A percentile compares a stretch with the other conserved stretches of the same genome.
Conservation (phyloP, 2,329 filamentous ascomycete species). For the Bipolaris sorokiniana region DNA sequence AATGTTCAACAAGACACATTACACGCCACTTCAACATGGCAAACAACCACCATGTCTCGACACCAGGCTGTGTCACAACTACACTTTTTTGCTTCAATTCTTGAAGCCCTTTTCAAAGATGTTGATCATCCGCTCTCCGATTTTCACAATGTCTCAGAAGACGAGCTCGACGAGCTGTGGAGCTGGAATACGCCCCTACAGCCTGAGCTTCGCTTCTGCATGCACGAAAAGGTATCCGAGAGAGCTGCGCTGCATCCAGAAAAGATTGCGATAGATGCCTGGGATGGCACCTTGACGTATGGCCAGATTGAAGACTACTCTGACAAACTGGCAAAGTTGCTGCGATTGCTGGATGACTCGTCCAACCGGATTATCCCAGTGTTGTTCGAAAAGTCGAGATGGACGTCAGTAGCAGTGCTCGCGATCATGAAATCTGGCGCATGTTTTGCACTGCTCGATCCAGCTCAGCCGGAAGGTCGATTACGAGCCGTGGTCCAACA, state of each 20-base stretch:
- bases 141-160: slow-evolving; percentile 31
- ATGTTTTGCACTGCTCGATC: slow-evolving; percentile 46
- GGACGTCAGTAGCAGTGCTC: slow-evolving; percentile 49
- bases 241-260: slow-evolving; percentile 44
- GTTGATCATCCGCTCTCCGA: slow-evolving; percentile 20
- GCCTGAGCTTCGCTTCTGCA: slow-evolving; percentile 53
- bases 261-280: slow-evolving; percentile 48
- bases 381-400: slow-evolving; percentile 50
- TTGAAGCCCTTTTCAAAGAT: slow-evolving; percentile 46
- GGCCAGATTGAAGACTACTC: slow-evolving; percentile 45
- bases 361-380: slow-evolving; percentile 45
- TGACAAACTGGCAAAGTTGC: slow-evolving; percentile 36
- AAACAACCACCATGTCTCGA: slow-evolving; percentile 49
- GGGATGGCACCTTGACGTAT: slow-evolving; percentile 48
- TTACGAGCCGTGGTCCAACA: slow-evolving; percentile 41
- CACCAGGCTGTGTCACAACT: slow-evolving; percentile 55
- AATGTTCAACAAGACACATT: slow-evolving; percentile 36
- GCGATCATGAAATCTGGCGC: slow-evolving; percentile 51
- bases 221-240: slow-evolving; percentile 56
- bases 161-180: slow-evolving; percentile 57
- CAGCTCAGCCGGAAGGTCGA: slow-evolving; percentile 45
- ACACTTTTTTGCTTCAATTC: slow-evolving; percentile 49
- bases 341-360: slow-evolving; percentile 33
- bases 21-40: slow-evolving; percentile 52
- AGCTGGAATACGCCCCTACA: slow-evolving; percentile 56